phyloP scores from a whole-genome alignment of 495 filamentous ascomycete genomes.

The Pseudomonodictys pantanalensis region DNA sequence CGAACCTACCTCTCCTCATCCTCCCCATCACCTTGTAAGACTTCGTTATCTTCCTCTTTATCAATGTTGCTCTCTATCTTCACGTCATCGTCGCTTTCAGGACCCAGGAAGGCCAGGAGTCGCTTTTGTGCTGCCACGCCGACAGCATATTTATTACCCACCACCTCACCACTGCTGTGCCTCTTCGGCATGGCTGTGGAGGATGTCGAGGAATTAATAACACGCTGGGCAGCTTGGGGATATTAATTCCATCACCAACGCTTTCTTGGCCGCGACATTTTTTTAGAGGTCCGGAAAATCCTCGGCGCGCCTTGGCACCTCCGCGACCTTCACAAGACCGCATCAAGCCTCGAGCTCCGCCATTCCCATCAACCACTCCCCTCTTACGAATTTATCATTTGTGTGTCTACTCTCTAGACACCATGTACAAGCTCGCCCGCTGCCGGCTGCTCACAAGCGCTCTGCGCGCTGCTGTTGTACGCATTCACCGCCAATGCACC shows the following conservation, averaged over 20 bases:
- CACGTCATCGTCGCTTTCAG: constrained; percentile 46
- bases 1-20: too few relatives aligned
- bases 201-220: background rate
- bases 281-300: constrained; percentile 25
- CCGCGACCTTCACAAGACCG: constrained; percentile 16
- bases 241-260: constrained; percentile 16
- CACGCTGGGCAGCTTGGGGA: constrained; percentile 13
- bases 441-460: constrained; percentile 65
- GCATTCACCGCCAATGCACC: constrained; percentile 33
- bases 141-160: constrained; percentile 47
- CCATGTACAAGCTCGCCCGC: constrained; percentile 74
- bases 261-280: constrained; percentile 18
- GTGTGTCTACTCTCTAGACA: constrained; percentile 3
- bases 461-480: constrained; percentile 62
- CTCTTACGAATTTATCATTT: constrained; percentile 31
- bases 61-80: constrained; percentile 35
- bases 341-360: constrained; percentile 6
- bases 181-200: constrained; percentile 22
- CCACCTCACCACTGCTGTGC: constrained; percentile 43
- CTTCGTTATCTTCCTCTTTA: constrained; percentile 45
- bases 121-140: constrained; percentile 46
- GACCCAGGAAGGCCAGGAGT: constrained; percentile 50
- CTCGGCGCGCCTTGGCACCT: constrained; percentile 26
- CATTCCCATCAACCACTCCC: constrained; percentile 14
- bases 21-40: too few relatives aligned